These are phyloP conservation scores for Astragalus membranaceus DNA, from an alignment of 306 rosid genomes.

Conservation along the genomic window DNA sequence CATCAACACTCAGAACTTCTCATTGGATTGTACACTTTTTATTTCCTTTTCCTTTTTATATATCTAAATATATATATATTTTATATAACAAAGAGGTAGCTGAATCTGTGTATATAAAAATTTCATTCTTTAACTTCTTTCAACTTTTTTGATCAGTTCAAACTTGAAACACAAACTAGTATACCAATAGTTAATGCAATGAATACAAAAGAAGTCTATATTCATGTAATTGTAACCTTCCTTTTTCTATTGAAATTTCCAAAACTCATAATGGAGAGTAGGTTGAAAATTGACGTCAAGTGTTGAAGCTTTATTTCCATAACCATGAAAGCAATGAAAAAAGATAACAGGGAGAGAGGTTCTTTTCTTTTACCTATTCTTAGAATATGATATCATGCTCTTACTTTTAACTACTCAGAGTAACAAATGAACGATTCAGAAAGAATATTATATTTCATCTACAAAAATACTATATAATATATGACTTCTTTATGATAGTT, in stretches of 20 bases:
- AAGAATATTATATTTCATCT: neutral
- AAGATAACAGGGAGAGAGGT: slow-evolving; percentile 13
- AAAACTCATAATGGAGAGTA: slow-evolving; percentile 22
- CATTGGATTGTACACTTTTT: slow-evolving; percentile 34
- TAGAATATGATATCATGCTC: slow-evolving; percentile 23
- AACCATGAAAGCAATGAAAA: slow-evolving; percentile 26
- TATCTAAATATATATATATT: neutral
- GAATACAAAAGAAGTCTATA: neutral
- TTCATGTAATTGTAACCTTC: neutral
- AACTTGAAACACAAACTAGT: slow-evolving; percentile 14
- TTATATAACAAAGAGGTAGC: neutral
- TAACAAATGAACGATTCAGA: neutral
- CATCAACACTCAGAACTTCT: slow-evolving; percentile 22
- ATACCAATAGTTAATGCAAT: slow-evolving; percentile 2
- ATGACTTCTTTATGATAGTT: neutral
- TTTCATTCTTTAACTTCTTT: slow-evolving; percentile 9
- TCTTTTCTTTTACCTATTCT: slow-evolving; percentile 21
- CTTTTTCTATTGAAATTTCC: slow-evolving; percentile 24
- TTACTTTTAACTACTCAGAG: slow-evolving; percentile 16
- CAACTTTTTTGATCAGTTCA: neutral
- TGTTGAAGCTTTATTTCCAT: slow-evolving; percentile 29
- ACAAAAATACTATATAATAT: neutral
- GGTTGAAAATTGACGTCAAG: slow-evolving; percentile 29
- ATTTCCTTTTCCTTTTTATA: neutral
- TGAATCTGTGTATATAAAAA: neutral